These are phyloP conservation scores for Steccherinum ochraceum DNA, from an alignment of 768 basidiomycete species.

Conservation along the genomic window DNA sequence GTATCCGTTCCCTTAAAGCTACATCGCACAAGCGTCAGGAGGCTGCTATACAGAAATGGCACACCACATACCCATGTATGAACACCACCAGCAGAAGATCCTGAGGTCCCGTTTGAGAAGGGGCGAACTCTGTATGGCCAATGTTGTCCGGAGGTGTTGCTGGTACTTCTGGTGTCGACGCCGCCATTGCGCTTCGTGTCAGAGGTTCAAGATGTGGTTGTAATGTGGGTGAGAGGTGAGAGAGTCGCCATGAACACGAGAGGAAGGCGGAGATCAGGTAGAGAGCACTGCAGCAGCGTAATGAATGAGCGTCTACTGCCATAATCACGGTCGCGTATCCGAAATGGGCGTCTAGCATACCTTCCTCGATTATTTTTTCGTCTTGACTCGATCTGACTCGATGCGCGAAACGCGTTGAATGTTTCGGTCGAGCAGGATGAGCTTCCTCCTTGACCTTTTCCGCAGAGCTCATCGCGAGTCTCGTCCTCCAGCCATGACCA, in stretches of 20 bases:
- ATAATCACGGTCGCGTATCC: no score
- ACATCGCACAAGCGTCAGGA: background rate
- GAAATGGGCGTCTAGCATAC: background rate
- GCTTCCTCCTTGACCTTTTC: background rate
- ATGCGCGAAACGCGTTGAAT: background rate
- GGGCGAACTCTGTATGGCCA: no score
- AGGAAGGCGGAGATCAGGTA: no score
- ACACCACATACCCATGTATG: slow-evolving; percentile 63
- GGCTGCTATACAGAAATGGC: background rate
- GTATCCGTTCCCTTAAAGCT: slow-evolving; percentile 60
- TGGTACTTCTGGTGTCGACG: no score
- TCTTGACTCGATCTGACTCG: background rate
- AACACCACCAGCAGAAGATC: slow-evolving; percentile 66
- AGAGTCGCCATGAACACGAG: background rate
- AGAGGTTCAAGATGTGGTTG: background rate
- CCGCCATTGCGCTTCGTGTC: no score
- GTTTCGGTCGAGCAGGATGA: background rate
- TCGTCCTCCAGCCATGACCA: slow-evolving; percentile 11
- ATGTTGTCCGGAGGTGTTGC: no score
- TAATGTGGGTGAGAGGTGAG: background rate
- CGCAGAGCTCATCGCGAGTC: background rate
- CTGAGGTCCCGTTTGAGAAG: slow-evolving; percentile 12
- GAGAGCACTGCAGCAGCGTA: background rate
- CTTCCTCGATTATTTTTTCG: background rate
- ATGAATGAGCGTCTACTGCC: no score